A percentile compares a stretch with the other conserved stretches of the same genome.
Evolutionary conservation across 2,329 filamentous ascomycete species (phyloP).

Genomic region (Botrytis paeoniae): DNA sequence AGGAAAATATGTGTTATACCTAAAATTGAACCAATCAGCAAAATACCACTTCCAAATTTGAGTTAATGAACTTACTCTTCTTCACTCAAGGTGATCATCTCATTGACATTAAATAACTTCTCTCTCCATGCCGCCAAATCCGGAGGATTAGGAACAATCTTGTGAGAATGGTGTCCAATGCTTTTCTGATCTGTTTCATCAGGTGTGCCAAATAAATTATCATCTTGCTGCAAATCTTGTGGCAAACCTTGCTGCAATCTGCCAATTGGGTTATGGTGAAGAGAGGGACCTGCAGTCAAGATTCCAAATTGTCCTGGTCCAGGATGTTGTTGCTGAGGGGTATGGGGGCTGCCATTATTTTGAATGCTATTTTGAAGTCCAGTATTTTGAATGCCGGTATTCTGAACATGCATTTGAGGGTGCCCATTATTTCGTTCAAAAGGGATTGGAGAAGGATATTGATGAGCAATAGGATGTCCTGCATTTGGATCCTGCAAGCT

Average conservation of each 20-base stretch:
- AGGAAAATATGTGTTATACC: slow-evolving; percentile 77
- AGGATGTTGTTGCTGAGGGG: slow-evolving; percentile 40
- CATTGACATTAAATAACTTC: slow-evolving; percentile 72
- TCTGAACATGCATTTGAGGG: slow-evolving; percentile 34
- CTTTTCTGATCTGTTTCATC: slow-evolving; percentile 44
- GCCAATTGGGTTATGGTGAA: slow-evolving; percentile 38
- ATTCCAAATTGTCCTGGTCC: slow-evolving; percentile 47
- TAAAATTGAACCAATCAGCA: slow-evolving; percentile 37
- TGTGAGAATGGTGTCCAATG: slow-evolving; percentile 53
- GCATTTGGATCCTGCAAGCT: slow-evolving; percentile 39
- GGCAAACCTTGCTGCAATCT: slow-evolving; percentile 33
- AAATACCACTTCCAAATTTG: slow-evolving; percentile 16
- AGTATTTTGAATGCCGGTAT: slow-evolving; percentile 37
- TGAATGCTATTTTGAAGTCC: slow-evolving; percentile 33
- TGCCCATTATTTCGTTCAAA: slow-evolving; percentile 40
- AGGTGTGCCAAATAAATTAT: slow-evolving; percentile 40
- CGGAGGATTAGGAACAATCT: slow-evolving; percentile 63
- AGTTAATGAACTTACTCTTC: slow-evolving; percentile 56
- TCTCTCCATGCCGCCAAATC: slow-evolving; percentile 67
- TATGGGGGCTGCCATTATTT: slow-evolving; percentile 24
- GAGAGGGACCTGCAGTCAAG: slow-evolving; percentile 40
- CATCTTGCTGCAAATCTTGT: slow-evolving; percentile 34
- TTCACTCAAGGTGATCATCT: slow-evolving; percentile 67
- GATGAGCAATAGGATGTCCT: slow-evolving; percentile 27
- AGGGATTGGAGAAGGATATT: slow-evolving; percentile 37